Percentiles rank a stretch among this genome's conserved stretches.
Evolutionary conservation across 139 green algal genomes (phyloP).

Genomic region (Chlorella sorokiniana): DNA sequence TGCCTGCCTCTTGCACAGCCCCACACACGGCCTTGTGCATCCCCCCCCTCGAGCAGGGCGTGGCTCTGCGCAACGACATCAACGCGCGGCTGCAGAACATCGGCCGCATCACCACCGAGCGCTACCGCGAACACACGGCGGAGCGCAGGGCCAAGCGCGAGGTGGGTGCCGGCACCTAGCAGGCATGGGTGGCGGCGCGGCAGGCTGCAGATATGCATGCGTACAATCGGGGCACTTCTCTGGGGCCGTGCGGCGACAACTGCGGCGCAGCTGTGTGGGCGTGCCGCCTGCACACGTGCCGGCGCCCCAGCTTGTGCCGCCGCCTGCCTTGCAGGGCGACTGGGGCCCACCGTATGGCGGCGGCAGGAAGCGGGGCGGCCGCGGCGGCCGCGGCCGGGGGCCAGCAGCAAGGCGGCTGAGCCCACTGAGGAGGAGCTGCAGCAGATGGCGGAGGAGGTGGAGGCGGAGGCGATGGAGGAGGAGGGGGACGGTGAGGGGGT

Average conservation of each 20-base stretch:
- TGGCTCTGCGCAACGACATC: constrained; percentile 30
- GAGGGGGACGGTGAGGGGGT: constrained; percentile 11
- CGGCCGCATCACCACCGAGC: constrained; percentile 11
- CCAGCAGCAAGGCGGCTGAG: background rate
- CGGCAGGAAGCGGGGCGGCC: background rate
- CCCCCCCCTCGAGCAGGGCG: background rate
- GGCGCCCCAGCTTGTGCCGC: background rate
- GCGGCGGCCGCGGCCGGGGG: background rate
- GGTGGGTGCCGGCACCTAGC: background rate
- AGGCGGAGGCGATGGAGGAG: constrained; percentile 29
- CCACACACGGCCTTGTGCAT: no score
- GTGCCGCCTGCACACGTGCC: background rate
- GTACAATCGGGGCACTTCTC: background rate
- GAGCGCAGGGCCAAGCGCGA: background rate
- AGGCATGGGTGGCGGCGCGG: background rate
- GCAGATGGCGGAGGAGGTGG: constrained; percentile 30
- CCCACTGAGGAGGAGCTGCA: constrained; percentile 31
- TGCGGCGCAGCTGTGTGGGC: no score
- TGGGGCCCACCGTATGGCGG: background rate
- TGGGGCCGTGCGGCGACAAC: no score
- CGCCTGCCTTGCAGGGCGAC: background rate
- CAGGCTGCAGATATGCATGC: background rate
- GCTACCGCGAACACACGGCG: constrained; percentile 2
- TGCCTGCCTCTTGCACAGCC: background rate
- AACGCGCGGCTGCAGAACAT: constrained; percentile 17